phyloP scores from a whole-genome alignment of 179 eudicot genomes.

The Patellifolia procumbens region DNA sequence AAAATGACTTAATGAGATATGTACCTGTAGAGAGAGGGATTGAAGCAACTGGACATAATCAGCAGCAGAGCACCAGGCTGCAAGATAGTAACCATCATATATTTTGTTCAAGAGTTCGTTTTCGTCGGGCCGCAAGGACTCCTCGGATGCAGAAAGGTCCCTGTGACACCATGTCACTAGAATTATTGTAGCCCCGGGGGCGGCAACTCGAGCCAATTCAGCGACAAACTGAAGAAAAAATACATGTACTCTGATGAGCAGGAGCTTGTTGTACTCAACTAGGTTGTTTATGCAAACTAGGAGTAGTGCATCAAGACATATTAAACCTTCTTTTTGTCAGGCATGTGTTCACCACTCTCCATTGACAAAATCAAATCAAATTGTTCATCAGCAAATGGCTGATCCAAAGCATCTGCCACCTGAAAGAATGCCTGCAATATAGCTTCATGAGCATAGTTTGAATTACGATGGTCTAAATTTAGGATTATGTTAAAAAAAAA shows the following conservation, averaged over 20 bases:
- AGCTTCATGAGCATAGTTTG: not conserved
- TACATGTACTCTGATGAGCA: not conserved
- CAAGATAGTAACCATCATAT: conserved; percentile 83
- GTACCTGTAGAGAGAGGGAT: conserved; percentile 75
- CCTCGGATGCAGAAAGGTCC: conserved; percentile 74
- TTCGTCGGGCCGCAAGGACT: conserved; percentile 71
- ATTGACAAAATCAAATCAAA: conserved; percentile 97
- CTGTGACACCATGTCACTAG: conserved; percentile 99
- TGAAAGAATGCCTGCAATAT: conserved; percentile 69
- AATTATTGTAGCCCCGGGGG: conserved; percentile 85
- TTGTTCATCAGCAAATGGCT: conserved; percentile 87
- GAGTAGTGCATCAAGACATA: not conserved
- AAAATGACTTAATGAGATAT: conserved; percentile 10
- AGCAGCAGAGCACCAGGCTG: conserved; percentile 89
- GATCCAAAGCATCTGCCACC: conserved; percentile 93
- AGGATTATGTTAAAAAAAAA: not conserved
- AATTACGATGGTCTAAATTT: too few relatives aligned
- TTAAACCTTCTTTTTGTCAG: conserved; percentile 78
- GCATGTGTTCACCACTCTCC: conserved; percentile 99
- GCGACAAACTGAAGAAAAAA: conserved; percentile 53
- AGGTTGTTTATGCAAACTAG: not conserved
- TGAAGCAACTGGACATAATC: conserved; percentile 77
- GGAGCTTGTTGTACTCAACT: not conserved
- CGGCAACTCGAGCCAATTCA: conserved; percentile 90
- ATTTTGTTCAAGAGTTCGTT: conserved; percentile 62